Evolutionary conservation across 257 asterid genomes (phyloP), one percentile per base, ranked within the genome.

Genomic region (Eustoma russellianum): DNA sequence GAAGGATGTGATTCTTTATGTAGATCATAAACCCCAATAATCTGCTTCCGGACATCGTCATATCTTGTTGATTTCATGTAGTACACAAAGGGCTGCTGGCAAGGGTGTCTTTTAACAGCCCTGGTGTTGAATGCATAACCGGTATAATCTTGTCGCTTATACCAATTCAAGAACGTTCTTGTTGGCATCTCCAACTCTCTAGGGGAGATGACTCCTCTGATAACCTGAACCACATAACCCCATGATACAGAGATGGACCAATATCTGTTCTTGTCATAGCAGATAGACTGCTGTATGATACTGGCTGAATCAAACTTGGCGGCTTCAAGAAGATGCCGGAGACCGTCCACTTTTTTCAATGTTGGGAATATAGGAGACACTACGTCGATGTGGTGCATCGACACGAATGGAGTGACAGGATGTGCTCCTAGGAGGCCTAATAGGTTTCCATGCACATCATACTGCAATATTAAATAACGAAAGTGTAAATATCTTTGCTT

Each of bases 101-200:
- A 88, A 0, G 97, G 97, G 61, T 88, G 86, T 62, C 76, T 79
- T 1, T 84, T 74, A 46, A 85, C 89, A 3, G 95, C 92, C 70
- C 97, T 78, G 8, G 95, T 82, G 77, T 88, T 85, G 94, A 88
- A 88, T 14, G 95, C 83, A 51, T 82, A 85, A 2, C 86, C 95
- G 0, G 83, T 85, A 75, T 80, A 82, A 63, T 88, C 97, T 0
- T 95, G 94, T 57, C 88, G 57, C 44, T 48, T 67, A 24, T 80
- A 80, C 97, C 95, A 88, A 66, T 85, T 88, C 13, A 82, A 85
- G 53, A 85, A 88, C 5, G 95, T 85, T 53, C 95, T 56, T 6
- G 92, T 72, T 2, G 97, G 97, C 83, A 66, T 82, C 66, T 85
- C 97, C 5, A 88, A 70, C 60, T 88, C 97, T 52, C 95, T 64